Evolutionary conservation across 495 filamentous ascomycete genomes (phyloP), one percentile per base, ranked within the genome.

Genomic region (Penicillium manginii): DNA sequence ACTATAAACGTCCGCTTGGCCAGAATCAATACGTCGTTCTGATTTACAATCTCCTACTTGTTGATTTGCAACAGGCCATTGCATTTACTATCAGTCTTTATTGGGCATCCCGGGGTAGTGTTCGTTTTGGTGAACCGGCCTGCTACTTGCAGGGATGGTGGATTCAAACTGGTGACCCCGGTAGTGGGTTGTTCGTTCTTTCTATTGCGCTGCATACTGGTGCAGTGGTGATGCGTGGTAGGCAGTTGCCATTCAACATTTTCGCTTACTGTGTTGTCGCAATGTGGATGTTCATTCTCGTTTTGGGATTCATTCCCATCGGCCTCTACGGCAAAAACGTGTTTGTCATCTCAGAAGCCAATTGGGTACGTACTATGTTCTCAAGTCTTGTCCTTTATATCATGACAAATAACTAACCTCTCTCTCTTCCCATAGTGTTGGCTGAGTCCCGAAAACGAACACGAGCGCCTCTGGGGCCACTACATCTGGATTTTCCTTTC

Each of bases 401-500:
- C 1, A 43, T 43, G 15, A 43, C 14, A 43, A 43, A 2, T n/a
- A 2, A 19, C 47, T 52, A 55, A 49, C 68, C n/a, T 61, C n/a
- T 19, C 42, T 19, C 42, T n/a, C 29, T n/a, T 47, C 45, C 3
- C 17, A 12, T 58, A 89, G 88, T 92, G 89, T 67, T 92, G 88
- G 88, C 71, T 91, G n/a, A 84, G 85, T 53, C 64, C 74, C 15
- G 63, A 72, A 19, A 84, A 85, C 70, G 78, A 84, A 55, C 62
- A 63, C 17, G 80, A 85, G 49, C 88, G 88, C 54, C 84, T 92
- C 9, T 84, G 81, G 77, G 78, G 86, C 14, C 89, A 92, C 64
- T 92, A 92, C 62, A 71, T 92, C 57, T 92, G 86, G 82, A 88
- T 91, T 67, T 91, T 91, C 70, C 71, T 90, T 55, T 71, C 81